A percentile compares a stretch with the other conserved stretches of the same genome.
These are phyloP conservation scores for Beauveria rudraprayagi DNA, from an alignment of 2,329 filamentous ascomycete species.

Conservation along the genomic window DNA sequence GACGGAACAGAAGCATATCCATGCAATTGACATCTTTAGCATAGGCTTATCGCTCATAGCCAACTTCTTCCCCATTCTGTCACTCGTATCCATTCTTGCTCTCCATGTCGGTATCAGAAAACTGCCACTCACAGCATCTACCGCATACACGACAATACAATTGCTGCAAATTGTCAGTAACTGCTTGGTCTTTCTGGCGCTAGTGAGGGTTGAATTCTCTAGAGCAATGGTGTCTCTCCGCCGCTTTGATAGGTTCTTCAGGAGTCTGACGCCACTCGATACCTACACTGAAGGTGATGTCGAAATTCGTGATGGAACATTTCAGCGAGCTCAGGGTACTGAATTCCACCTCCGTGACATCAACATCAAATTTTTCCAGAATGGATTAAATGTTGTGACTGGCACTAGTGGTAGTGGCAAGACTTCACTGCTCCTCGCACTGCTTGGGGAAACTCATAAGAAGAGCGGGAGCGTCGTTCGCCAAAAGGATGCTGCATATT, in stretches of 20 bases:
- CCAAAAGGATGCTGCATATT: constrained; percentile 45
- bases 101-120: constrained; percentile 40
- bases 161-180: constrained; percentile 46
- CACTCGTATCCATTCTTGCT: constrained; percentile 45
- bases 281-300: constrained; percentile 41
- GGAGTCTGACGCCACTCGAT: constrained; percentile 38
- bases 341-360: constrained; percentile 40
- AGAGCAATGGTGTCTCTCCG: constrained; percentile 34
- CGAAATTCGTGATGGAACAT: constrained; percentile 36
- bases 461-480: constrained; percentile 39
- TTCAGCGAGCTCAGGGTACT: constrained; percentile 41
- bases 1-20: constrained; percentile 45
- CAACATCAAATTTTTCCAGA: constrained; percentile 42
- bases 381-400: constrained; percentile 45
- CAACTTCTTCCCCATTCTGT: constrained; percentile 38
- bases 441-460: constrained; percentile 46
- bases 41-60: constrained; percentile 36
- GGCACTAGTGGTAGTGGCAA: constrained; percentile 50
- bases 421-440: constrained; percentile 44
- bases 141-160: constrained; percentile 48
- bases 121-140: constrained; percentile 43
- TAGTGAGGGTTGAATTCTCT: constrained; percentile 26
- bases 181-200: constrained; percentile 39
- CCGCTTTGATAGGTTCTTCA: constrained; percentile 46
- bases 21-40: constrained; percentile 42